phyloP scores from a whole-genome alignment of 306 rosid genomes.

The Prunus dulcis region DNA sequence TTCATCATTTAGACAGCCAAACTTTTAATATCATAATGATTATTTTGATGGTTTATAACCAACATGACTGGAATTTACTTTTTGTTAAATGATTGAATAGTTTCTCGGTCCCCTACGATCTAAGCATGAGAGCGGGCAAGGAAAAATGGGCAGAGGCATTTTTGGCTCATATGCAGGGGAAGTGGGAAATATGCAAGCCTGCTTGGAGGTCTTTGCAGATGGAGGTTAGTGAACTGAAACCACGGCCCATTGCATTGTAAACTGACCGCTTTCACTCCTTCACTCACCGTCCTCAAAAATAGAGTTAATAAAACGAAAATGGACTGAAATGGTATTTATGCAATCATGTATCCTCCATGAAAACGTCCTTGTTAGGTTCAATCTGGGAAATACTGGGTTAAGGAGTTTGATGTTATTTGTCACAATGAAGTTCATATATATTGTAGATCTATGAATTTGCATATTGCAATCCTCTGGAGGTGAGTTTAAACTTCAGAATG shows the following conservation, averaged over 20 bases:
- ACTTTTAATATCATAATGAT: neutral
- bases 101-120: constrained; percentile 75
- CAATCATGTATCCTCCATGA: neutral
- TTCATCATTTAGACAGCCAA: neutral
- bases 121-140: constrained; percentile 68
- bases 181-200: constrained; percentile 64
- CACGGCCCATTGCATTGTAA: constrained; percentile 77
- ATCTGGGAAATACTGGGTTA: neutral
- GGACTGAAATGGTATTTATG: neutral
- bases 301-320: neutral
- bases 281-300: neutral
- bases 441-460: neutral
- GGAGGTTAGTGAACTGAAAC: constrained; percentile 68
- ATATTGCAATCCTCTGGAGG: neutral
- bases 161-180: constrained; percentile 53
- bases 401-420: neutral
- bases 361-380: neutral
- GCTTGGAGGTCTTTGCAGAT: constrained; percentile 67
- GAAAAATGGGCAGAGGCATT: constrained; percentile 73
- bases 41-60: neutral
- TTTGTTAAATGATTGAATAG: constrained; percentile 37
- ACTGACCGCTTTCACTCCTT: neutral
- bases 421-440: neutral
- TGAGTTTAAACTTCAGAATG: neutral
- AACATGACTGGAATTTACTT: neutral